phyloP scores from a whole-genome alignment of 2,329 filamentous ascomycete species.

The Aspergillus udagawae region DNA sequence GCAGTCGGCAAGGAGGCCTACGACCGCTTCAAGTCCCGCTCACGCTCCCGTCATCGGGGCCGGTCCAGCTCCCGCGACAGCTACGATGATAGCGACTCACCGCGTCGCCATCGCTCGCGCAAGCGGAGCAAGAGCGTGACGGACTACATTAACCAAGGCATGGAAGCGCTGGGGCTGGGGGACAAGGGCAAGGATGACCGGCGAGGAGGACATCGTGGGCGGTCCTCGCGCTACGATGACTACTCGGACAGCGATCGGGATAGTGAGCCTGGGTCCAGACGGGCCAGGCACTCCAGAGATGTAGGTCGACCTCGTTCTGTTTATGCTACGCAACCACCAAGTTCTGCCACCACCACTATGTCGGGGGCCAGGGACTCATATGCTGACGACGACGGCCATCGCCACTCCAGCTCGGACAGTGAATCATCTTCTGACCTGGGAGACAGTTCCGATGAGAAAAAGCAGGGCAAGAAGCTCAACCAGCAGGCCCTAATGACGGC shows the following conservation, averaged over 20 bases:
- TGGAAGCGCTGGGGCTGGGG: slow-evolving; percentile 42
- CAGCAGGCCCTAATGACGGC: slow-evolving; percentile 64
- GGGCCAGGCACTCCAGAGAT: slow-evolving; percentile 38
- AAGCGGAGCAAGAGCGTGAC: slow-evolving; percentile 45
- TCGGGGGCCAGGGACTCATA: slow-evolving; percentile 17
- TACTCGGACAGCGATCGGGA: slow-evolving; percentile 41
- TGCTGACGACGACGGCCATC: slow-evolving; percentile 6
- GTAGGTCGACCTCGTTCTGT: slow-evolving; percentile 38
- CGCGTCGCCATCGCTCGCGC: slow-evolving; percentile 40
- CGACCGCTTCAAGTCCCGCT: slow-evolving; percentile 42
- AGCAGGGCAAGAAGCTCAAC: slow-evolving; percentile 59
- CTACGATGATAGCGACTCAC: slow-evolving; percentile 46
- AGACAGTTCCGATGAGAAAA: slow-evolving; percentile 60
- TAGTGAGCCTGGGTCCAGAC: slow-evolving; percentile 27
- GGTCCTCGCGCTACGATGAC: slow-evolving; percentile 29
- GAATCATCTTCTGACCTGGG: slow-evolving; percentile 47
- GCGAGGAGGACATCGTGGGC: slow-evolving; percentile 26
- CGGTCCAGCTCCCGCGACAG: slow-evolving; percentile 52
- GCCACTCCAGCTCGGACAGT: slow-evolving; percentile 28
- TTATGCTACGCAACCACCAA: slow-evolving; percentile 20
- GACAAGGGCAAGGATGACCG: slow-evolving; percentile 29
- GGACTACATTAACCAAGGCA: slow-evolving; percentile 42
- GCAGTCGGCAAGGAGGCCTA: slow-evolving; percentile 47
- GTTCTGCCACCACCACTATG: slow-evolving; percentile 19
- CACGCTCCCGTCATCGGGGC: slow-evolving; percentile 28